These are phyloP conservation scores for Trematosphaeria pertusa DNA, from an alignment of 2,329 filamentous ascomycete species.

Conservation along the genomic window DNA sequence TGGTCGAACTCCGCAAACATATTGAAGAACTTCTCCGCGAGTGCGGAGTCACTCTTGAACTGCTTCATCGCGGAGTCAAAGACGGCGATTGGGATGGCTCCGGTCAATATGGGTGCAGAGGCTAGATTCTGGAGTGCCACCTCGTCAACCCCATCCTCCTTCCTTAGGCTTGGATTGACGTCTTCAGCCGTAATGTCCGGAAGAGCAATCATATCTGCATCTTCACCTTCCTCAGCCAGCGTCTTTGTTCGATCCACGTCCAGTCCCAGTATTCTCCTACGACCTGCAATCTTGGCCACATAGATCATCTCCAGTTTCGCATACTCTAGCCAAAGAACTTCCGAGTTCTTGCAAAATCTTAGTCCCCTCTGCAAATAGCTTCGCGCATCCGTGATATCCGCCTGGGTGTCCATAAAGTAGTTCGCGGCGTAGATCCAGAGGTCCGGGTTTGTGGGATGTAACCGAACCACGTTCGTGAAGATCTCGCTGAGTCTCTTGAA, in stretches of 20 bases:
- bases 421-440: conserved; percentile 88
- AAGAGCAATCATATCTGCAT: conserved; percentile 64
- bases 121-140: conserved; percentile 68
- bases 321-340: conserved; percentile 85
- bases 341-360: conserved; percentile 82
- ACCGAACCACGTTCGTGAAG: conserved; percentile 73
- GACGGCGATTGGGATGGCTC: conserved; percentile 92
- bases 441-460: conserved; percentile 83
- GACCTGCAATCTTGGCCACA: conserved; percentile 78
- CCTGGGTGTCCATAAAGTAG: conserved; percentile 76
- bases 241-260: conserved; percentile 55
- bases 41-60: conserved; percentile 68
- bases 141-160: conserved; percentile 59
- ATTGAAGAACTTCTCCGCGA: conserved; percentile 80
- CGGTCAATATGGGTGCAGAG: conserved; percentile 81
- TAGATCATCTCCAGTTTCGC: conserved; percentile 92
- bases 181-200: conserved; percentile 69
- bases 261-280: conserved; percentile 71
- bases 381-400: conserved; percentile 85
- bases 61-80: conserved; percentile 87
- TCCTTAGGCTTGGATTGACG: conserved; percentile 61
- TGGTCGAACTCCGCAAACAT: conserved; percentile 75
- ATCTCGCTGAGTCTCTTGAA: conserved; percentile 67
- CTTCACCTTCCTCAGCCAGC: conserved; percentile 55
- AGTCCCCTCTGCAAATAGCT: conserved; percentile 89